Evolutionary conservation across 2,329 filamentous ascomycete genomes (phyloP).

Genomic region (Polytolypa hystricis): DNA sequence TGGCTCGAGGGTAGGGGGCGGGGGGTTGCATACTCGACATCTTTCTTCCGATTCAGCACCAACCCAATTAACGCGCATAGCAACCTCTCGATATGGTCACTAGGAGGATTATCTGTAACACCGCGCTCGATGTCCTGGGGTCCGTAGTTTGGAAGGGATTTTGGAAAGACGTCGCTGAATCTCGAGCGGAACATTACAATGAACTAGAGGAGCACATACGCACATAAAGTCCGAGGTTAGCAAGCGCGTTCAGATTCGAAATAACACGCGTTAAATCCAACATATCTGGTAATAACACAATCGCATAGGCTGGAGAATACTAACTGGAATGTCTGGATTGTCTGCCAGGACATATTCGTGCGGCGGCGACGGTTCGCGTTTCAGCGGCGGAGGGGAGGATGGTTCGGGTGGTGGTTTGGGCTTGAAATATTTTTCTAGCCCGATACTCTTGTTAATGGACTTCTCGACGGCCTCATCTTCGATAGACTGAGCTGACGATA

Average conservation of each 20-base stretch:
- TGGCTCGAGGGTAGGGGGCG: neutral
- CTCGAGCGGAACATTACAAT: conserved; percentile 96
- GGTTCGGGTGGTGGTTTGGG: conserved; percentile 37
- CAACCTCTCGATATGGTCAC: conserved; percentile 75
- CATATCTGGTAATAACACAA: conserved; percentile 6
- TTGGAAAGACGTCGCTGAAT: conserved; percentile 80
- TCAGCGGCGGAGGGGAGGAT: conserved; percentile 54
- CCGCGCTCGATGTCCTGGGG: conserved; percentile 92
- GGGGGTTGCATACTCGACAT: conserved; percentile 71
- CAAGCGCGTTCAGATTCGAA: conserved; percentile 21
- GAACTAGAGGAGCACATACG: conserved; percentile 50
- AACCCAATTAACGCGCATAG: conserved; percentile 81
- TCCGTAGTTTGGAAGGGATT: conserved; percentile 78
- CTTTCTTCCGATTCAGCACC: conserved; percentile 92
- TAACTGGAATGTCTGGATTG: conserved; percentile 82
- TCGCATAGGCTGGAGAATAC: conserved; percentile 32
- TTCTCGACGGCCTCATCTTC: conserved; percentile 44
- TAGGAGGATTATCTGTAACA: conserved; percentile 63
- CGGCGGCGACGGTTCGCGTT: conserved; percentile 75
- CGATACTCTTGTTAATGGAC: conserved; percentile 30
- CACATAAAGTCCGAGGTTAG: conserved; percentile 17
- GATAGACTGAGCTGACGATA: conserved; percentile 48
- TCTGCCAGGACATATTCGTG: conserved; percentile 86
- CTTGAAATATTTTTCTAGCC: conserved; percentile 40
- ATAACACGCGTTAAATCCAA: conserved; percentile 19